Evolutionary conservation across 768 basidiomycete genomes (phyloP).

Genomic region (Cytidiella melzeri): DNA sequence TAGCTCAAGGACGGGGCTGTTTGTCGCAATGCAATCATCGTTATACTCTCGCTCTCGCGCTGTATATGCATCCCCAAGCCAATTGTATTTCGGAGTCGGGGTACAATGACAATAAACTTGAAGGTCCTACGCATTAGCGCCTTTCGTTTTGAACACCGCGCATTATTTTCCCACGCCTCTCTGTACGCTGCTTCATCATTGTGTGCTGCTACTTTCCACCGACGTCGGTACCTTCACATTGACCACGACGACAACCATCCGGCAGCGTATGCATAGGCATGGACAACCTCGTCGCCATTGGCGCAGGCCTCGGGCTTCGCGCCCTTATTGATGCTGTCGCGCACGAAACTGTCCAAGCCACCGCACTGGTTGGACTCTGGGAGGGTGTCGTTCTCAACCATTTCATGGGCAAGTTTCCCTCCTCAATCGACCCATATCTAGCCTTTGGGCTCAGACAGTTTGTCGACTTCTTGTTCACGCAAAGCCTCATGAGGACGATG

Average conservation of each 20-base stretch:
- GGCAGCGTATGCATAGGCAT: conserved; percentile 29
- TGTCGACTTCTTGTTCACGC: conserved; percentile 64
- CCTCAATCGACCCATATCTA: conserved; percentile 63
- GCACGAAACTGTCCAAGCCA: conserved; percentile 42
- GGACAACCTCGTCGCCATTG: conserved; percentile 69
- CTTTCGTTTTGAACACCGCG: too few relatives aligned
- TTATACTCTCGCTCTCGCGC: too few relatives aligned
- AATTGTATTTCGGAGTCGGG: too few relatives aligned
- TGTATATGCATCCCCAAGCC: too few relatives aligned
- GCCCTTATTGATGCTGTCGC: conserved; percentile 50
- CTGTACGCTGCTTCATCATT: too few relatives aligned
- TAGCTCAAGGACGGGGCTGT: too few relatives aligned
- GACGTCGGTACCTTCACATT: neutral
- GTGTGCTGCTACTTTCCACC: neutral
- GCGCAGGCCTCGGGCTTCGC: conserved; percentile 59
- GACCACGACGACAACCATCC: conserved; percentile 1
- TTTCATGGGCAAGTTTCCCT: conserved; percentile 60
- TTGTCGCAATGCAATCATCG: too few relatives aligned
- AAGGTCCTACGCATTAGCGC: too few relatives aligned
- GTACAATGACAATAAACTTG: too few relatives aligned
- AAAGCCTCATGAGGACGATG: conserved; percentile 38
- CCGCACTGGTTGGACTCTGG: conserved; percentile 72
- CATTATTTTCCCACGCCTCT: neutral
- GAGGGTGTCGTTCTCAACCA: conserved; percentile 73
- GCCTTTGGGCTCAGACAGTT: conserved; percentile 64